Percentiles rank a stretch among this genome's conserved stretches.
phyloP scores from a whole-genome alignment of 2,329 filamentous ascomycete genomes.

The Xylariomycetidae sp. region DNA sequence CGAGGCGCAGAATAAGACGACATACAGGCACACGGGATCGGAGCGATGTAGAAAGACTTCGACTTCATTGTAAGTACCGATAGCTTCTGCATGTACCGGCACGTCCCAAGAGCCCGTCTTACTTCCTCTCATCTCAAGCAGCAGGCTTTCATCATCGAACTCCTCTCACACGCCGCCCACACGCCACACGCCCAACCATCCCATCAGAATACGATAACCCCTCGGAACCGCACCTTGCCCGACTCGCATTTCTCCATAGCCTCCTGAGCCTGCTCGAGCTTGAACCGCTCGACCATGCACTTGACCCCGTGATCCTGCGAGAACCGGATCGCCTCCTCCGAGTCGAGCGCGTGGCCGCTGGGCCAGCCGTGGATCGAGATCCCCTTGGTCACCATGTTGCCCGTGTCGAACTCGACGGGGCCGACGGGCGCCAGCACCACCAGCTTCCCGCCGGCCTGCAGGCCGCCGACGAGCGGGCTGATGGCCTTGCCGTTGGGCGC shows the following conservation, averaged over 20 bases:
- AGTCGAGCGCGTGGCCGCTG: slow-evolving; percentile 58
- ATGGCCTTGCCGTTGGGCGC: slow-evolving; percentile 57
- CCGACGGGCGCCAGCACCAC: slow-evolving; percentile 53
- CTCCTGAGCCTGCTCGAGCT: slow-evolving; percentile 45
- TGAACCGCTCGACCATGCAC: slow-evolving; percentile 62
- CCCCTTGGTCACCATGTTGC: slow-evolving; percentile 42
- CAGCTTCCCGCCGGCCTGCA: slow-evolving; percentile 52
- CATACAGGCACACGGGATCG: too few relatives aligned
- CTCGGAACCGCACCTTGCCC: slow-evolving; percentile 41
- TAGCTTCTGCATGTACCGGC: too few relatives aligned
- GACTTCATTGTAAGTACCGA: too few relatives aligned
- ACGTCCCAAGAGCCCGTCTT: too few relatives aligned
- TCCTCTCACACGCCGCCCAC: too few relatives aligned
- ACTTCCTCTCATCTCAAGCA: too few relatives aligned
- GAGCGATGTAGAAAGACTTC: too few relatives aligned
- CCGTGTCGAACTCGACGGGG: slow-evolving; percentile 38
- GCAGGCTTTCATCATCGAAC: too few relatives aligned
- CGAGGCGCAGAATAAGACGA: too few relatives aligned
- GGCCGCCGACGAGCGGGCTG: slow-evolving; percentile 45
- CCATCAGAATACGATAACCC: slow-evolving; percentile 38
- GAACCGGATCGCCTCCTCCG: slow-evolving; percentile 64
- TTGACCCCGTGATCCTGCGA: slow-evolving; percentile 56
- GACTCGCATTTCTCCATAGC: slow-evolving; percentile 38
- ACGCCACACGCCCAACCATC: too few relatives aligned
- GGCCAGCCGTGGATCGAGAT: slow-evolving; percentile 60